phyloP scores from a whole-genome alignment of 192 early-diverging fungal genomes.

The Dissophora globulifera region DNA sequence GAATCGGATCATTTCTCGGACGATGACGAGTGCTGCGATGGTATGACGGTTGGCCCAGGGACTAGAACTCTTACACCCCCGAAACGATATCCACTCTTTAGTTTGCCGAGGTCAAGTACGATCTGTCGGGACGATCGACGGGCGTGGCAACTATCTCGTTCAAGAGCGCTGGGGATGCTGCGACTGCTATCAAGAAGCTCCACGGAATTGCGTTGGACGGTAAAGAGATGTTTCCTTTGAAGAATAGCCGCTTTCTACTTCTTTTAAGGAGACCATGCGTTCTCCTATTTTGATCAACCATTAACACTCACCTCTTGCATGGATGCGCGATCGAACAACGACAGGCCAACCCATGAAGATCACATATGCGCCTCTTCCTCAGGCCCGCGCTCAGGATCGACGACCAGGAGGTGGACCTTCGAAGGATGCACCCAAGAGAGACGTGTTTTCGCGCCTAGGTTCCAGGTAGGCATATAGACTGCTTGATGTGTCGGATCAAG shows the following conservation, averaged over 20 bases:
- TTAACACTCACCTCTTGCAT: too few species aligned
- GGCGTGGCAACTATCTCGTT: slow-evolving; percentile 62
- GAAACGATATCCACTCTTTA: slow-evolving; percentile 5
- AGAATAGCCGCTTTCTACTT: too few species aligned
- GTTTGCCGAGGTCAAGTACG: slow-evolving; percentile 58
- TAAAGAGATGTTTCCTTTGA: too few species aligned
- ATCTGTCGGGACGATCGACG: slow-evolving; percentile 64
- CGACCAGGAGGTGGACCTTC: slow-evolving; percentile 4
- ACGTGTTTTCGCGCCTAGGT: slow-evolving; percentile 50
- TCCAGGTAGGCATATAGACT: slow-evolving; percentile 20
- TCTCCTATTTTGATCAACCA: too few species aligned
- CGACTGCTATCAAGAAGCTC: slow-evolving; percentile 58
- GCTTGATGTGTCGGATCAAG: too few species aligned
- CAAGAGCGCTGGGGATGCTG: slow-evolving; percentile 54
- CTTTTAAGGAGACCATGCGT: too few species aligned
- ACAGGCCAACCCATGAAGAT: slow-evolving; percentile 51
- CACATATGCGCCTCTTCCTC: slow-evolving; percentile 30
- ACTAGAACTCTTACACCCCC: too few species aligned
- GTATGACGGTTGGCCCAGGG: too few species aligned
- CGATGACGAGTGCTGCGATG: too few species aligned
- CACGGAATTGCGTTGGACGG: slow-evolving; percentile 65
- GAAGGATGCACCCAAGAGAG: slow-evolving; percentile 21
- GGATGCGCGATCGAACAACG: too few species aligned
- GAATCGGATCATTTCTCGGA: too few species aligned
- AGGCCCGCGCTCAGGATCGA: slow-evolving; percentile 19